These are phyloP conservation scores for Schizothecium vesticola DNA, from an alignment of 495 filamentous ascomycete genomes.

Conservation along the genomic window DNA sequence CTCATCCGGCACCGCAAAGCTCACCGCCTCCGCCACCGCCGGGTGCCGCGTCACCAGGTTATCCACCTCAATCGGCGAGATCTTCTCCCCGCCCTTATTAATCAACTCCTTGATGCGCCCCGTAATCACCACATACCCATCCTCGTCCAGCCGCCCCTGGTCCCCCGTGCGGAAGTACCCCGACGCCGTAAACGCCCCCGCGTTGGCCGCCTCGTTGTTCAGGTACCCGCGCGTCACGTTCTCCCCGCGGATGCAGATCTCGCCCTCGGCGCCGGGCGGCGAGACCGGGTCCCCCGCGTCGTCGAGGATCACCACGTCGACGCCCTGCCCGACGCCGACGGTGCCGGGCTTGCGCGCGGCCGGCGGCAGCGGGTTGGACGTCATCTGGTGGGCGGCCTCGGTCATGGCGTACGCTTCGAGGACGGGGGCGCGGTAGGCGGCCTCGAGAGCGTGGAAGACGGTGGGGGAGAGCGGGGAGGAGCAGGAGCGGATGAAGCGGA, in stretches of 20 bases:
- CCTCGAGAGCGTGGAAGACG: slow-evolving; percentile 68
- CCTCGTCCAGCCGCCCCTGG: slow-evolving; percentile 67
- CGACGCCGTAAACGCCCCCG: slow-evolving; percentile 51
- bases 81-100: slow-evolving; percentile 80
- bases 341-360: slow-evolving; percentile 68
- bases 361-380: slow-evolving; percentile 74
- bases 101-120: slow-evolving; percentile 81
- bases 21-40: slow-evolving; percentile 68
- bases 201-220: slow-evolving; percentile 71
- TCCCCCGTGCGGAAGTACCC: slow-evolving; percentile 84
- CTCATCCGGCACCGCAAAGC: slow-evolving; percentile 71
- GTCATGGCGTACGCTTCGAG: slow-evolving; percentile 92
- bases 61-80: slow-evolving; percentile 78
- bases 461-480: slow-evolving; percentile 75
- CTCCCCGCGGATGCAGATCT: slow-evolving; percentile 72
- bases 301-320: slow-evolving; percentile 73
- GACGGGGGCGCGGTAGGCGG: slow-evolving; percentile 67
- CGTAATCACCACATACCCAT: slow-evolving; percentile 72
- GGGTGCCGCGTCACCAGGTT: slow-evolving; percentile 67
- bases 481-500: slow-evolving; percentile 84
- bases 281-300: slow-evolving; percentile 52
- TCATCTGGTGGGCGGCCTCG: slow-evolving; percentile 86
- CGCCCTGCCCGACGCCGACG: slow-evolving; percentile 74
- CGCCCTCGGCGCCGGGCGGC: slow-evolving; percentile 59
- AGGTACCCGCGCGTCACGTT: slow-evolving; percentile 82